Percentiles rank a stretch among this genome's conserved stretches.
Evolutionary conservation across 2,329 filamentous ascomycete genomes (phyloP).

Genomic region (Colletotrichum sp.): DNA sequence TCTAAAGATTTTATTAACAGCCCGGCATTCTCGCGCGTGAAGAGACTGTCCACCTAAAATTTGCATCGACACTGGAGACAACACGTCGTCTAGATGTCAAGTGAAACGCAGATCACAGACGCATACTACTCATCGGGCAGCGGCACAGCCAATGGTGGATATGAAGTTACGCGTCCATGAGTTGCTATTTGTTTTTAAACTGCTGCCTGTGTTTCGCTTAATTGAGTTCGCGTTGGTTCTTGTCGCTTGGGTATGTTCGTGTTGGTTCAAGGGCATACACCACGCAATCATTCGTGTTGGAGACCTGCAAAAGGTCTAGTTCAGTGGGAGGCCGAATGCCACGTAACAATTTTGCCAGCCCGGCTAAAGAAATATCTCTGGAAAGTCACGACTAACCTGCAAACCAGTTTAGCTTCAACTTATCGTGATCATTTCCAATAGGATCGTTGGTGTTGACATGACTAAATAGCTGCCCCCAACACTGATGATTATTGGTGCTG

Average conservation of each 20-base stretch:
- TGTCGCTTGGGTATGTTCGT: not conserved
- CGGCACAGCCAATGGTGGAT: not conserved
- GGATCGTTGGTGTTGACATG: not conserved
- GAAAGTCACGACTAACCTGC: fast-evolving
- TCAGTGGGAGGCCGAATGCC: not conserved
- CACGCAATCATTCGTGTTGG: not conserved
- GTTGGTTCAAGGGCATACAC: not conserved
- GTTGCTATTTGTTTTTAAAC: not conserved
- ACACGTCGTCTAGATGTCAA: not conserved
- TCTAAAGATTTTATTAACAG: fast-evolving
- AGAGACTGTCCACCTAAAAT: not conserved
- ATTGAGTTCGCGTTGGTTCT: not conserved
- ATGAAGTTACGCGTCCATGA: not conserved
- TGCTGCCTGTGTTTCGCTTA: not conserved
- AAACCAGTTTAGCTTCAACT: not conserved
- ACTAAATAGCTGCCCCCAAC: not conserved
- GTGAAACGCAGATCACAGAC: not conserved
- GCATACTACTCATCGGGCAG: not conserved
- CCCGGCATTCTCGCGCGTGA: not conserved
- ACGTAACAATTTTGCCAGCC: not conserved
- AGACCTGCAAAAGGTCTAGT: not conserved
- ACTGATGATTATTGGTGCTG: not conserved
- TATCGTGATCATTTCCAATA: not conserved
- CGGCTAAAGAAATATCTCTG: not conserved
- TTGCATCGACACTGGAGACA: not conserved